These are phyloP conservation scores for Bretschneidera sinensis DNA, from an alignment of 345 rosid species.

Conservation along the genomic window DNA sequence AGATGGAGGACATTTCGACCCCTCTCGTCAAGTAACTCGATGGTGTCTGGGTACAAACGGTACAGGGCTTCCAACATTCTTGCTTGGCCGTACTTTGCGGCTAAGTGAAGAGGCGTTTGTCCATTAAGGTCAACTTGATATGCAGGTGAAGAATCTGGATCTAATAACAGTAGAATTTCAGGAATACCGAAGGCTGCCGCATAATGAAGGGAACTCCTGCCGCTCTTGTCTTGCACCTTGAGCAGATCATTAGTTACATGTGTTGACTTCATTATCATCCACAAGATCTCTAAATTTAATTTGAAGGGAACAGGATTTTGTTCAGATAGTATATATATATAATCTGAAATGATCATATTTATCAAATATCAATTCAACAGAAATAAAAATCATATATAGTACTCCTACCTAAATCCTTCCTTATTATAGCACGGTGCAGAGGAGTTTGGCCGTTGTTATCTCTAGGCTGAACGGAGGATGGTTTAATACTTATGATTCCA, in stretches of 20 bases:
- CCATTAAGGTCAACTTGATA: neutral
- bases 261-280: too few relatives aligned
- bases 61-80: neutral
- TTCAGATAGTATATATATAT: neutral
- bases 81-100: neutral
- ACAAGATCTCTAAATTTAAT: too few relatives aligned
- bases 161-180: neutral
- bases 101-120: slow-evolving; percentile 12
- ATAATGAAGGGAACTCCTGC: slow-evolving; percentile 7
- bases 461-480: too few relatives aligned
- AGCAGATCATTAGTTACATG: neutral
- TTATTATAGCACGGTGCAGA: neutral
- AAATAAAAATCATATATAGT: neutral
- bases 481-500: too few relatives aligned
- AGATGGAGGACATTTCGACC: slow-evolving; percentile 9
- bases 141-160: neutral
- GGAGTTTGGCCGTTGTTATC: too few relatives aligned
- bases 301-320: slow-evolving; percentile 6
- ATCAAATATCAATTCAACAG: neutral
- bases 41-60: neutral
- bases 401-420: neutral
- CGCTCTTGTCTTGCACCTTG: neutral
- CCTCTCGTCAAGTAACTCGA: neutral
- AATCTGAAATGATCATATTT: neutral
- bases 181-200: slow-evolving; percentile 2